These are phyloP conservation scores for Agaricus sinodeliciosus DNA, from an alignment of 768 basidiomycete species.

Conservation along the genomic window DNA sequence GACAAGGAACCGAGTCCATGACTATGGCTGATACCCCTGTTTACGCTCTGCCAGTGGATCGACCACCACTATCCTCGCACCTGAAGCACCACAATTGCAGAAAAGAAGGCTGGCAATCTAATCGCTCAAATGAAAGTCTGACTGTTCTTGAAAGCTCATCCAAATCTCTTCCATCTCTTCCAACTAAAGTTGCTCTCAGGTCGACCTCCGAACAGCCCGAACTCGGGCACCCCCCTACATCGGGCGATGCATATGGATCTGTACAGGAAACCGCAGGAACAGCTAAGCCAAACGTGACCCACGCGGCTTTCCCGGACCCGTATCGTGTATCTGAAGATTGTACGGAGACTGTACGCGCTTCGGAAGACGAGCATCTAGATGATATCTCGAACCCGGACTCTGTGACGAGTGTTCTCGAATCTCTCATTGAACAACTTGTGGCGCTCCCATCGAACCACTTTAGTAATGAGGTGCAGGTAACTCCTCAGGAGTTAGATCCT, in stretches of 20 bases:
- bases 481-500: background rate
- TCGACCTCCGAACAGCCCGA: slow-evolving; percentile 1
- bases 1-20: background rate
- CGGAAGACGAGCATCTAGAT: slow-evolving; percentile 6
- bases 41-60: background rate
- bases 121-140: background rate
- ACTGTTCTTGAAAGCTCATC: background rate
- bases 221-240: slow-evolving; percentile 18
- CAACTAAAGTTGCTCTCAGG: background rate
- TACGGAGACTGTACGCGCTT: background rate
- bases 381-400: background rate
- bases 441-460: background rate
- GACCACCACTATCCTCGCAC: too few species aligned
- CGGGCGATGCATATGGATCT: slow-evolving; percentile 29
- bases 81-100: too few species aligned
- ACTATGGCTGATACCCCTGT: background rate
- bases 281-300: slow-evolving; percentile 19
- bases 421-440: background rate
- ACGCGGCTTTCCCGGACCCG: slow-evolving; percentile 30
- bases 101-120: too few species aligned
- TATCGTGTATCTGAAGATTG: slow-evolving; percentile 24
- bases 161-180: background rate
- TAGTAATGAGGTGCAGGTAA: slow-evolving; percentile 4
- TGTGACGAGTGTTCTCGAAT: background rate
- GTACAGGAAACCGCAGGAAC: slow-evolving; percentile 26